A percentile compares a stretch with the other conserved stretches of the same genome.
Evolutionary conservation across 768 basidiomycete genomes (phyloP).

Genomic region (Boletus insuetus): DNA sequence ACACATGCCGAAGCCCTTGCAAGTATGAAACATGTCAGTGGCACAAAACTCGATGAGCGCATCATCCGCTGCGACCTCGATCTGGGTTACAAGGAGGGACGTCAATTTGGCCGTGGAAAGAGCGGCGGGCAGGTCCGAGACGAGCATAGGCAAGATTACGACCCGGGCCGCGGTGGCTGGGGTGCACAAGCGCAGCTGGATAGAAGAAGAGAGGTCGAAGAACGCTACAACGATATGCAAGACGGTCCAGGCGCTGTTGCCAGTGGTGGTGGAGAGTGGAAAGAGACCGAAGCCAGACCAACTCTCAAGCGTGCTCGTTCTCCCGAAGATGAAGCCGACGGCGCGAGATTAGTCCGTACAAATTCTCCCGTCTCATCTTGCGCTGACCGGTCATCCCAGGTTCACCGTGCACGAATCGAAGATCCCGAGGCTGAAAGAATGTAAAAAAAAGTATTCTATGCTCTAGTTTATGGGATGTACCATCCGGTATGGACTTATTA

Average conservation of each 20-base stretch:
- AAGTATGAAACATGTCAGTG: conserved; percentile 90
- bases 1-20: conserved; percentile 92
- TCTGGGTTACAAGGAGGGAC: conserved; percentile 92
- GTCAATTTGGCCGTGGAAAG: conserved; percentile 96
- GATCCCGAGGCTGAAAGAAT: conserved; percentile 68
- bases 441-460: conserved; percentile 37
- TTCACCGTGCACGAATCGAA: conserved; percentile 59
- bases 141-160: conserved; percentile 95
- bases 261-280: conserved; percentile 85
- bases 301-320: conserved; percentile 70
- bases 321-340: conserved; percentile 73
- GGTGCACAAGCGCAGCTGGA: conserved; percentile 85
- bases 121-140: conserved; percentile 96
- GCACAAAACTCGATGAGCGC: conserved; percentile 98
- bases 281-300: conserved; percentile 51
- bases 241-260: conserved; percentile 81
- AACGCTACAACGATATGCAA: conserved; percentile 78
- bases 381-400: conserved; percentile 35
- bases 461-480: conserved; percentile 23
- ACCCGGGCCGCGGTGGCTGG: conserved; percentile 94
- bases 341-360: conserved; percentile 49
- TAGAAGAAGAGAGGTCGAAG: conserved; percentile 78
- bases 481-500: conserved; percentile 13
- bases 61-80: conserved; percentile 98
- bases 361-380: background rate